Evolutionary conservation across 306 rosid species (phyloP).

Genomic region (Gastrolobium villosum): DNA sequence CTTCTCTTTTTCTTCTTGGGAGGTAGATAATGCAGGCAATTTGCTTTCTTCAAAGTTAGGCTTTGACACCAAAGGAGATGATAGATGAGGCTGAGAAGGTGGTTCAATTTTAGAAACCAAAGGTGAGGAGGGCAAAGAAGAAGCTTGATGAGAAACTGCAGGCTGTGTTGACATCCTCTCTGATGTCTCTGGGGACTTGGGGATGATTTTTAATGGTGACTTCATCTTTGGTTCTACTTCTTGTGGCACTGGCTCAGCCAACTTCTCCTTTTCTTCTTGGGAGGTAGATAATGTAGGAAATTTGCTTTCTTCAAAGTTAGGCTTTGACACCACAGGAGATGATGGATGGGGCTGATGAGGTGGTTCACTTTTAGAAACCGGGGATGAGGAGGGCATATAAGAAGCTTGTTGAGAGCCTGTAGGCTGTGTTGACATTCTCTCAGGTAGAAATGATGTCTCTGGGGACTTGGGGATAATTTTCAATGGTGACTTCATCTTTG

Average conservation of each 20-base stretch:
- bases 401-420: background rate
- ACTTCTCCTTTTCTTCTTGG: constrained; percentile 49
- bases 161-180: constrained; percentile 37
- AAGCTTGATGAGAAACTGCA: background rate
- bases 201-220: constrained; percentile 42
- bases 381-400: too few species aligned
- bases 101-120: too few species aligned
- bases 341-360: too few species aligned
- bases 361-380: too few species aligned
- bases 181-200: constrained; percentile 35
- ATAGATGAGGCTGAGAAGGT: too few species aligned
- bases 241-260: constrained; percentile 40
- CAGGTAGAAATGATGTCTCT: constrained; percentile 46
- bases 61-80: too few species aligned
- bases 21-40: background rate
- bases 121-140: too few species aligned
- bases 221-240: constrained; percentile 42
- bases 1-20: constrained; percentile 50
- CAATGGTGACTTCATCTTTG: constrained; percentile 41
- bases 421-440: constrained; percentile 36
- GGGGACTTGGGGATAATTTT: constrained; percentile 41
- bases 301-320: background rate
- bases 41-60: background rate
- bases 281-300: background rate
- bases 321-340: too few species aligned